phyloP scores from a whole-genome alignment of 768 basidiomycete genomes.

The Clathrus columnatus region DNA sequence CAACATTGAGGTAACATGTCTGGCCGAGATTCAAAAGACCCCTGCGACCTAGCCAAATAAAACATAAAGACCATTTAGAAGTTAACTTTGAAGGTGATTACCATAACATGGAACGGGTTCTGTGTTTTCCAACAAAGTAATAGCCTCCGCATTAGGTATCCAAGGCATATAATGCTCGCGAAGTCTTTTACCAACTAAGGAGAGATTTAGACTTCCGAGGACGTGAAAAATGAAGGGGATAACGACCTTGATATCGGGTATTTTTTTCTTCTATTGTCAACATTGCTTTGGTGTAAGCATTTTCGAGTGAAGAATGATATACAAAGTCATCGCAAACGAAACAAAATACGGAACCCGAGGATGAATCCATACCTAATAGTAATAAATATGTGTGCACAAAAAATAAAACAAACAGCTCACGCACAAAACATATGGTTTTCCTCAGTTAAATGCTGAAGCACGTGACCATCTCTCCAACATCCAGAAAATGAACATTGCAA shows the following conservation, averaged over 20 bases:
- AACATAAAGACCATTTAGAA: background rate
- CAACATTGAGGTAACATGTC: constrained; percentile 90
- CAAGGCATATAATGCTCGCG: constrained; percentile 45
- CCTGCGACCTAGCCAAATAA: constrained; percentile 47
- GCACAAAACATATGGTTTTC: constrained; percentile 57
- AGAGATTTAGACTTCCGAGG: constrained; percentile 10
- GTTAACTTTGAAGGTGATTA: constrained; percentile 20
- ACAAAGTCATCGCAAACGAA: constrained; percentile 66
- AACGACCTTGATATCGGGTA: constrained; percentile 50
- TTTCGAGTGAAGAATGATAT: constrained; percentile 46
- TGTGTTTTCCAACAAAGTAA: constrained; percentile 38
- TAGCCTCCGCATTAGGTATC: constrained; percentile 35
- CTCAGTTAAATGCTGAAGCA: constrained; percentile 46
- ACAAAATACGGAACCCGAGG: constrained; percentile 71
- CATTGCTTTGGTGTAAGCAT: constrained; percentile 33
- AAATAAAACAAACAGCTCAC: constrained; percentile 21
- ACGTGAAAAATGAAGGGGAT: background rate
- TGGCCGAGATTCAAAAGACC: constrained; percentile 84
- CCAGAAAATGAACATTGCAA: constrained; percentile 62
- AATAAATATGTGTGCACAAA: constrained; percentile 6
- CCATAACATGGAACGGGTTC: constrained; percentile 66
- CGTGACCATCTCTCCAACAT: constrained; percentile 60
- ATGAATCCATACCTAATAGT: constrained; percentile 57
- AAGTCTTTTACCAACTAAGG: constrained; percentile 27
- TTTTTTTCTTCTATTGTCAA: constrained; percentile 52